Evolutionary conservation across 148 eudicot species (phyloP).

Genomic region (Beta vulgaris): DNA sequence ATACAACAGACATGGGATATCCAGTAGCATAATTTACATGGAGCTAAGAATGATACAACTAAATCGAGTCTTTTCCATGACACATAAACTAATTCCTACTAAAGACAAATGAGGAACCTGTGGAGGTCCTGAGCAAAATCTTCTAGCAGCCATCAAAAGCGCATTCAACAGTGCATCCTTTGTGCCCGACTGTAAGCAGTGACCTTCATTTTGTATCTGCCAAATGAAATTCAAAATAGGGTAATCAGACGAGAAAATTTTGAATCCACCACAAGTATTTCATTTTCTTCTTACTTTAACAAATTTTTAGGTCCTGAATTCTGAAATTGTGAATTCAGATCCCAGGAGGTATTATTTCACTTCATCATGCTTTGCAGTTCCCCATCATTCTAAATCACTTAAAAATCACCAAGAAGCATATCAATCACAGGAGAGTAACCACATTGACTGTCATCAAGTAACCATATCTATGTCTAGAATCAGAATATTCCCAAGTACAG

Average conservation of each 20-base stretch:
- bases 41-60: not conserved
- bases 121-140: conserved; percentile 86
- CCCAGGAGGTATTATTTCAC: not conserved
- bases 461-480: no score
- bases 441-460: not conserved
- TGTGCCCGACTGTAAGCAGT: conserved; percentile 63
- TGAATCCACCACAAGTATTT: not conserved
- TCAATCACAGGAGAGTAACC: not conserved
- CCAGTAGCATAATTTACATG: not conserved
- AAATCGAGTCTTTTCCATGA: not conserved
- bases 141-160: conserved; percentile 77
- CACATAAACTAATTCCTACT: not conserved
- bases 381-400: not conserved
- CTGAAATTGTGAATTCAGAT: not conserved
- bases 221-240: conserved; percentile 8
- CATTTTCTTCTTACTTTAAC: not conserved
- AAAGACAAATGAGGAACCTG: conserved; percentile 52
- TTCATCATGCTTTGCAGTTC: not conserved
- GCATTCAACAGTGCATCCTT: conserved; percentile 80
- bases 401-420: not conserved
- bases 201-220: conserved; percentile 88
- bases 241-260: not conserved
- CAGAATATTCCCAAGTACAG: no score
- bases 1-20: not conserved
- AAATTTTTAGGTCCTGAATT: not conserved